phyloP scores from a whole-genome alignment of 495 filamentous ascomycete species.

The Umbilicaria muhlenbergii region DNA sequence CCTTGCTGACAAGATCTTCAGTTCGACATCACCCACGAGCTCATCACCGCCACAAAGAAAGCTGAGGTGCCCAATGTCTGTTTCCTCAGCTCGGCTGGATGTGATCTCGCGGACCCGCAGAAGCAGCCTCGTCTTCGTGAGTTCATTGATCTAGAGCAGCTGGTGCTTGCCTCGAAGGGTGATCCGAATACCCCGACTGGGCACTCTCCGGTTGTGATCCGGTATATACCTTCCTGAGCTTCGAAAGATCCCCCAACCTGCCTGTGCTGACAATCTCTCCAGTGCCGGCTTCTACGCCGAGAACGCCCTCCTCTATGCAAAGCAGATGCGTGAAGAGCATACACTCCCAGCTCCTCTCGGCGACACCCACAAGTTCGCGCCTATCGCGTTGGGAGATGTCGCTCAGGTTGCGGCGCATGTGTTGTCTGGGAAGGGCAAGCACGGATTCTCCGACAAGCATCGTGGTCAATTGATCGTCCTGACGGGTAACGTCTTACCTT shows the following conservation, averaged over 20 bases:
- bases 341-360: slow-evolving; percentile 35
- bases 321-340: slow-evolving; percentile 28
- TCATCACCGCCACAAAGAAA: slow-evolving; percentile 32
- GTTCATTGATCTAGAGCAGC: slow-evolving; percentile 36
- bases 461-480: slow-evolving; percentile 39
- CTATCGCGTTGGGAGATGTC: slow-evolving; percentile 34
- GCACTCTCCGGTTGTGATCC: slow-evolving; percentile 32
- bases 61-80: slow-evolving; percentile 33
- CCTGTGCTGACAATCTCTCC: not conserved
- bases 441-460: slow-evolving; percentile 38
- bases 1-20: no score
- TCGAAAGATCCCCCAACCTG: not conserved
- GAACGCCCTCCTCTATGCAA: slow-evolving; percentile 35
- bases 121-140: slow-evolving; percentile 36
- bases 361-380: slow-evolving; percentile 34
- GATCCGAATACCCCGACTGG: slow-evolving; percentile 24
- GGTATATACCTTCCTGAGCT: slow-evolving; percentile 19
- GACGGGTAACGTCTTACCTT: slow-evolving; percentile 23
- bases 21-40: slow-evolving; percentile 30
- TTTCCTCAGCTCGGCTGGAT: slow-evolving; percentile 36
- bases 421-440: slow-evolving; percentile 31
- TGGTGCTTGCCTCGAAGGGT: slow-evolving; percentile 31
- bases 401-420: slow-evolving; percentile 35
- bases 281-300: slow-evolving; percentile 41
- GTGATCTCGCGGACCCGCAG: slow-evolving; percentile 34